Base-by-base conservation (phyloP, 768 basidiomycete genomes). In the Lentinus tigrinus region DNA sequence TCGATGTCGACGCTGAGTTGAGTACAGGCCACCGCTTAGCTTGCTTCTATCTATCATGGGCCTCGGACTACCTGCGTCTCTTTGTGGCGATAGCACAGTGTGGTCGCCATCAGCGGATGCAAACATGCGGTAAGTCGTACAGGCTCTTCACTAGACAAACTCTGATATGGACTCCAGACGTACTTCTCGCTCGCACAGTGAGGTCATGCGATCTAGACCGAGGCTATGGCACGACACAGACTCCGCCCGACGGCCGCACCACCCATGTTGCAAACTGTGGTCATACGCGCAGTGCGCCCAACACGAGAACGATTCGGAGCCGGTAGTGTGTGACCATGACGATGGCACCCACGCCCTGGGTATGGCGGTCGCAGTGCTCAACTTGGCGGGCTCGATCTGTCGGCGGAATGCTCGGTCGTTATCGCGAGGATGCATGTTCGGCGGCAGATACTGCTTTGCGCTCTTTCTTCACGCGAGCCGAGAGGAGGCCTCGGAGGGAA, bases 321-420 rank as follows among this genome's bases (percentile, higher is more conserved):
- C 52, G 47, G 47, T 40, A 19, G 38, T 19, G n/a, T 37, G 58
- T 59, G 47, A 50, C 47, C 43, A 46, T 46, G 43, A 46, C 43
- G 21, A 46, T 46, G 43, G 21, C 2, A 26, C 43, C 43, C 23
- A 26, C 43, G 43, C 19, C 24, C 13, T 14, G 43, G 4, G 24
- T 7, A 23, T 46, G 21, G 11, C n/a, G n/a, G n/a, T n/a, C n/a
- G n/a, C n/a, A n/a, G n/a, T n/a, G n/a, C n/a, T n/a, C n/a, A n/a
- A n/a, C n/a, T n/a, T n/a, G n/a, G n/a, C n/a, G n/a, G n/a, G n/a
- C n/a, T n/a, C n/a, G n/a, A n/a, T n/a, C n/a, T n/a, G n/a, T n/a
- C n/a, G n/a, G n/a, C n/a, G n/a, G n/a, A 31, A 31, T 31, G 6
- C 7, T 2, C 11, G 31, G 7, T 31, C 31, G 11, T 31, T 31